A percentile compares a stretch with the other conserved stretches of the same genome.
Conservation (phyloP, 352 stramenopile species). For the Pythium vanterpoolii region DNA sequence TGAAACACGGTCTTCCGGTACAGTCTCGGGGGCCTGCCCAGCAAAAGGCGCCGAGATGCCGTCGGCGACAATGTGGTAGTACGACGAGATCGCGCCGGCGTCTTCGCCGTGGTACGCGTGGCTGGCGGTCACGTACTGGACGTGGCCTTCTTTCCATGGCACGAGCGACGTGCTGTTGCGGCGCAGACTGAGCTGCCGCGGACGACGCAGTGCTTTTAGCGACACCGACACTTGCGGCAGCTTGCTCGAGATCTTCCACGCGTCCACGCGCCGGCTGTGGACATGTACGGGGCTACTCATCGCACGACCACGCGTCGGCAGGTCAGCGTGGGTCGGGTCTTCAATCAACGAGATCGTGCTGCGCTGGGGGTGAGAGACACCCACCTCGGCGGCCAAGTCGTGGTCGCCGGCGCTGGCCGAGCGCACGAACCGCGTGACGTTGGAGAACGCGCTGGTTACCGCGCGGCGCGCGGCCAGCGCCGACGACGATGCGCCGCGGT, state of each 20-base stretch:
- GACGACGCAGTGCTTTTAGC: conserved; percentile 24
- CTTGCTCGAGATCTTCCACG: conserved; percentile 24
- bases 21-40: conserved; percentile 22
- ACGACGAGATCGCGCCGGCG: conserved; percentile 42
- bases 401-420: conserved; percentile 35
- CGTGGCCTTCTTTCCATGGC: conserved; percentile 24
- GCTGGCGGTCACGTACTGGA: conserved; percentile 40
- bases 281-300: conserved; percentile 7
- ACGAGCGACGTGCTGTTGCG: conserved; percentile 9
- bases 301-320: conserved; percentile 7
- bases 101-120: conserved; percentile 74
- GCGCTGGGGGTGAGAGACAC: conserved; percentile 21
- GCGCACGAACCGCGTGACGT: conserved; percentile 28
- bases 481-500: conserved; percentile 24
- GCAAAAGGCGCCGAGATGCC: conserved; percentile 67
- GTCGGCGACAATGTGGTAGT: conserved; percentile 80
- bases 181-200: conserved; percentile 16
- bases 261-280: not conserved
- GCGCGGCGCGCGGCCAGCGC: conserved; percentile 29
- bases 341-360: conserved; percentile 8
- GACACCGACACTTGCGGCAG: conserved; percentile 22
- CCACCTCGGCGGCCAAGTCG: conserved; percentile 40
- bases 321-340: conserved; percentile 1
- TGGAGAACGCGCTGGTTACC: conserved; percentile 42
- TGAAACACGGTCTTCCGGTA: conserved; percentile 29